These are phyloP conservation scores for Pythium dissotocum DNA, from an alignment of 352 stramenopile species.

Conservation along the genomic window DNA sequence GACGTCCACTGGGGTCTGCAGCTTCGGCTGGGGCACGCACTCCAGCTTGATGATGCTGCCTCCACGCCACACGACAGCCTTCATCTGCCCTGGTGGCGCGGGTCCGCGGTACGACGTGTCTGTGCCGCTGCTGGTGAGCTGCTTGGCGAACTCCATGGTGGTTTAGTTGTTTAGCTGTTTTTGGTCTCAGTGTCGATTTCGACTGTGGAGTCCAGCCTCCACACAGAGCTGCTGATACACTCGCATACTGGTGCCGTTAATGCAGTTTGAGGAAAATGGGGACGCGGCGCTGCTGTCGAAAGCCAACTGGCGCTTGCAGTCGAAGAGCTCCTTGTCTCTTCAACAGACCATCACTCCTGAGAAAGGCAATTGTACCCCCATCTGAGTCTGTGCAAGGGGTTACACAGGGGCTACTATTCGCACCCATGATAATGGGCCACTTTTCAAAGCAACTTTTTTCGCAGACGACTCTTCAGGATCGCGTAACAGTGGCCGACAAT, in stretches of 20 bases:
- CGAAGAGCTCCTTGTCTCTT: slow-evolving; percentile 1
- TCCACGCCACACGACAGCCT: slow-evolving; percentile 58
- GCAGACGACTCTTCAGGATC: slow-evolving; percentile 5
- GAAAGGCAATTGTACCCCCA: not conserved
- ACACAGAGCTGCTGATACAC: not conserved
- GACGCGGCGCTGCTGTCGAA: not conserved
- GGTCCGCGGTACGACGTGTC: slow-evolving; percentile 23
- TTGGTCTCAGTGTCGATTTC: slow-evolving; percentile 5
- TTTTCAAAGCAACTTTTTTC: slow-evolving; percentile 7
- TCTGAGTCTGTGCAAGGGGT: not conserved
- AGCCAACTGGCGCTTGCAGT: slow-evolving; percentile 3
- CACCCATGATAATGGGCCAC: not conserved
- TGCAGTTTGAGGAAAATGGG: no score
- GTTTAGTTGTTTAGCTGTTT: not conserved
- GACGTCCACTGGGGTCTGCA: slow-evolving; percentile 50
- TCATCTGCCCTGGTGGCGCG: slow-evolving; percentile 40
- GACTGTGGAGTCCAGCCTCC: not conserved
- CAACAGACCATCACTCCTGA: slow-evolving; percentile 1
- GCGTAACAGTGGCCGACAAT: not conserved
- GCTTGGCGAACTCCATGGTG: slow-evolving; percentile 39
- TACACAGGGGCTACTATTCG: not conserved
- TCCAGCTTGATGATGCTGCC: slow-evolving; percentile 54
- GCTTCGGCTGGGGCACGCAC: slow-evolving; percentile 55
- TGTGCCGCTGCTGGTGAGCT: slow-evolving; percentile 29
- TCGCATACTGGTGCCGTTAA: no score